These are phyloP conservation scores for Pestalotiopsis sp. DNA, from an alignment of 2,329 filamentous ascomycete genomes.

Conservation along the genomic window DNA sequence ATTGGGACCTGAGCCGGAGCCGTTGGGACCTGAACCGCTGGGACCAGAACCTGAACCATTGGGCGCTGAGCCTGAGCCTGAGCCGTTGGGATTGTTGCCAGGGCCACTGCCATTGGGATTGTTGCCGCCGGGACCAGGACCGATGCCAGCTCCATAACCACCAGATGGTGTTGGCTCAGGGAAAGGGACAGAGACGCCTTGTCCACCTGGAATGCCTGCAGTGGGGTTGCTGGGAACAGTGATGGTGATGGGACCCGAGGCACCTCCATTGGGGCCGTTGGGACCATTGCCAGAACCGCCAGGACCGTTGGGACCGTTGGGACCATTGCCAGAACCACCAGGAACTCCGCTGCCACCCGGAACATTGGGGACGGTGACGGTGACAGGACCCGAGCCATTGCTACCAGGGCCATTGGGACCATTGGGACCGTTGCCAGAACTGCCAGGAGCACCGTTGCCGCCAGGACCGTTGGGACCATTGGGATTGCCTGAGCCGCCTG, in stretches of 20 bases:
- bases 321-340: background rate
- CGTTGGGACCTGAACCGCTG: background rate
- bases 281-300: background rate
- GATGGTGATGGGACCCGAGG: background rate
- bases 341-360: background rate
- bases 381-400: background rate
- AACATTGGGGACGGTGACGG: background rate
- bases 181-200: background rate
- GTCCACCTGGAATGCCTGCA: background rate
- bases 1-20: background rate
- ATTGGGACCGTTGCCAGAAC: background rate
- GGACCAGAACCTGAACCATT: background rate
- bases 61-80: background rate
- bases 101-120: background rate
- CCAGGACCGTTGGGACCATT: conserved; percentile 3
- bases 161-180: conserved; percentile 5
- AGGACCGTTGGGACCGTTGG: background rate
- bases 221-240: background rate
- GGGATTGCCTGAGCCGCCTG: conserved; percentile 3
- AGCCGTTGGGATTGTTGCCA: background rate
- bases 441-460: background rate
- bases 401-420: conserved; percentile 5
- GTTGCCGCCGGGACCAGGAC: background rate
- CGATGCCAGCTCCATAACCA: conserved; percentile 1
- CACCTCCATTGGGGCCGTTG: background rate